Base-by-base conservation (phyloP, 2,329 filamentous ascomycete species). In the Botryotinia globosa region DNA sequence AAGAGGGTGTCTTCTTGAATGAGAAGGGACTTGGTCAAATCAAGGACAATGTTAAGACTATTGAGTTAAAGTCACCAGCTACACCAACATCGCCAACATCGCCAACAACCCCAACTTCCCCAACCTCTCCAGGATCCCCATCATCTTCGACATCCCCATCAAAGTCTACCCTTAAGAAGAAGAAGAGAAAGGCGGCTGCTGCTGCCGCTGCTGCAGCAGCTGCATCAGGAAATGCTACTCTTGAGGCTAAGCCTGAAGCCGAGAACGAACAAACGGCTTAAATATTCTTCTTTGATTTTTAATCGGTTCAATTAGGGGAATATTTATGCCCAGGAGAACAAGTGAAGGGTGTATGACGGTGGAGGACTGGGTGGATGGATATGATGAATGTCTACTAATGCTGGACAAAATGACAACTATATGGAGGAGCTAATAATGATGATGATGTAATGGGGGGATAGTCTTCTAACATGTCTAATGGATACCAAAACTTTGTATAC, bases 81-180 rank as follows among this genome's bases (percentile, higher is more conserved):
- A 79, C 78, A 45, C 76, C 75, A 25, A 88, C 87, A 34, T 89
- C 85, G 2, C 76, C 75, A 25, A 88, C 87, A 34, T 89, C 85
- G 2, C 59, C 65, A 69, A 77, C 75, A 16, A 77, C 76, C 5
- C 79, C 77, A 5, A 77, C 77, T 9, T 80, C 77, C 29, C 75
- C 75, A 25, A 88, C 87, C 32, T 61, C 71, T 20, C 76, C 76
- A 34, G 76, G 75, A 18, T 79, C 77, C 4, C 78, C 79, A 39
- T 79, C 78, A 54, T 76, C 75, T 20, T 88, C 48, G 48, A 54
- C 48, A 18, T 79, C 77, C 5, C 78, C 76, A 98, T 92, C 73
- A 98, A 83, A 68, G n/a, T 56, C 65, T 32, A 68, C 25, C 16
- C 54, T 56, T 54, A 68, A 58, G 51, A 68, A 48, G 37, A 58